These are phyloP conservation scores for Aspergillus brasiliensis DNA, from an alignment of 2,329 filamentous ascomycete genomes.

Conservation along the genomic window DNA sequence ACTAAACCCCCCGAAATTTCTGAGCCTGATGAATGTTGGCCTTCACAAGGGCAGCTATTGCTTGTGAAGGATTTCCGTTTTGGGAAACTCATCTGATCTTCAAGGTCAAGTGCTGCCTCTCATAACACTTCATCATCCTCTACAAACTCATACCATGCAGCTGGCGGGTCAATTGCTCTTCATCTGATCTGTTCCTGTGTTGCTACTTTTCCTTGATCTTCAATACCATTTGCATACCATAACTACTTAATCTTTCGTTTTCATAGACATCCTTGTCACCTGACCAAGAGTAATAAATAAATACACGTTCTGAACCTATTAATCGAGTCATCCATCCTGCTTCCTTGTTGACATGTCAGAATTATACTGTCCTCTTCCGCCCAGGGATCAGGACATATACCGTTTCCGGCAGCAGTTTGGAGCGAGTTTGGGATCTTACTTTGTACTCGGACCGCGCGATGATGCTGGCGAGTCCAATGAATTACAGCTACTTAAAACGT, in stretches of 20 bases:
- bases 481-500: slow-evolving; percentile 53
- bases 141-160: background rate
- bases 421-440: slow-evolving; percentile 60
- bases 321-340: too few relatives aligned
- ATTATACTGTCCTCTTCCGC: slow-evolving; percentile 11
- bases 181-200: background rate
- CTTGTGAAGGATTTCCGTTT: background rate
- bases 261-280: background rate
- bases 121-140: background rate
- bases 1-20: too few relatives aligned
- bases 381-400: slow-evolving; percentile 32
- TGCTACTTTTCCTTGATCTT: background rate
- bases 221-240: background rate
- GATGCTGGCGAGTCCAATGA: slow-evolving; percentile 50
- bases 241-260: background rate
- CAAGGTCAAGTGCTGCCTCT: background rate
- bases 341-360: background rate
- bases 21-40: background rate
- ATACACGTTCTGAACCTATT: background rate
- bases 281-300: background rate
- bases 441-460: slow-evolving; percentile 59
- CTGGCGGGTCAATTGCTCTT: background rate
- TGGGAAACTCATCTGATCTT: background rate
- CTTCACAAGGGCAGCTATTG: background rate
- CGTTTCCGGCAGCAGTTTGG: slow-evolving; percentile 64